Evolutionary conservation across 2,329 filamentous ascomycete species (phyloP).

Genomic region (Calycina herbarum): DNA sequence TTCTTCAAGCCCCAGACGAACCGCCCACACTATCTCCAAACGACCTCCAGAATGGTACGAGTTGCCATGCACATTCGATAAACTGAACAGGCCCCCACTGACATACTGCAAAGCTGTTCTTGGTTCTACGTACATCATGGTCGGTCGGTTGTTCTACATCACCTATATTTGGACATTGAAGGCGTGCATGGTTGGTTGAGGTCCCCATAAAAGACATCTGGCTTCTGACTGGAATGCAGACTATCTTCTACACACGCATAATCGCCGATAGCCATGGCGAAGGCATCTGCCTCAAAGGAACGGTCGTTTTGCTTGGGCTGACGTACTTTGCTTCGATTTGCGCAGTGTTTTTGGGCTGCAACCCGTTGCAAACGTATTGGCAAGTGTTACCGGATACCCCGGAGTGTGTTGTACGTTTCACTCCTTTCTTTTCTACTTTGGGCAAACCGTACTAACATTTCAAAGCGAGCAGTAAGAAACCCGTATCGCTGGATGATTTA

Average conservation of each 20-base stretch:
- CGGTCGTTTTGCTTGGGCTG: conserved; percentile 14
- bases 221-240: conserved; percentile 25
- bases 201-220: neutral
- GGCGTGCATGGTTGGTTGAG: conserved; percentile 27
- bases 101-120: conserved; percentile 19
- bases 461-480: conserved; percentile 24
- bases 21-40: conserved; percentile 10
- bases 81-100: neutral
- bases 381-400: conserved; percentile 22
- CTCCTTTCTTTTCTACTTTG: neutral
- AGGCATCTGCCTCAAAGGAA: conserved; percentile 15
- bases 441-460: conserved; percentile 13
- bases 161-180: conserved; percentile 32
- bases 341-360: conserved; percentile 25
- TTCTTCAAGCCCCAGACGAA: conserved; percentile 7
- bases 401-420: conserved; percentile 24
- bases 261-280: conserved; percentile 21
- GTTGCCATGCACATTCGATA: neutral
- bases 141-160: conserved; percentile 24
- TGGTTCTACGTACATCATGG: conserved; percentile 24
- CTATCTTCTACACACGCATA: conserved; percentile 27
- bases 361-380: conserved; percentile 24
- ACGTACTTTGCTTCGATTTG: conserved; percentile 25
- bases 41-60: neutral
- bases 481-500: neutral